Conservation (phyloP, 163 green algal genomes). For the Prototheca cutis region DNA sequence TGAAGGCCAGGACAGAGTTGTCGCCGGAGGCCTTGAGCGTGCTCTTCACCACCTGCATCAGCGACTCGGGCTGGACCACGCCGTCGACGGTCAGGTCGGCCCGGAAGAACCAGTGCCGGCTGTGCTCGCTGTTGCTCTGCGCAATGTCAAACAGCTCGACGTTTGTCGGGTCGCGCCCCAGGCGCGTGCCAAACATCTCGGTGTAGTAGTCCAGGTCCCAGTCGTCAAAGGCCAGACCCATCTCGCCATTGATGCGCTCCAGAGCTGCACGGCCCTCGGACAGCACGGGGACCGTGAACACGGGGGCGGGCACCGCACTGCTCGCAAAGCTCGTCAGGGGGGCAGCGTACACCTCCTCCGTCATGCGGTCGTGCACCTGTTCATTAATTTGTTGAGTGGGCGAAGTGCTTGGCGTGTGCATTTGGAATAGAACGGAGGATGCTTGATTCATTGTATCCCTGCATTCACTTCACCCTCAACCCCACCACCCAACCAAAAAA, state of each 20-base stretch:
- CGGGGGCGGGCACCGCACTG: constrained; percentile 57
- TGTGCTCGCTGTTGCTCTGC: constrained; percentile 90
- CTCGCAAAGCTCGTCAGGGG: constrained; percentile 64
- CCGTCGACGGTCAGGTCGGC: constrained; percentile 61
- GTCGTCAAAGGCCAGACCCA: constrained; percentile 94
- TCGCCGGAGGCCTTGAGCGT: constrained; percentile 63
- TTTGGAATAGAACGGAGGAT: too few species aligned
- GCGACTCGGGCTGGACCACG: constrained; percentile 44
- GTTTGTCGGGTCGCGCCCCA: constrained; percentile 85
- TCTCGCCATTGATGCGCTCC: constrained; percentile 79
- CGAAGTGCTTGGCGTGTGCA: too few species aligned
- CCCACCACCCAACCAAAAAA: too few species aligned
- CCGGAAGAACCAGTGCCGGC: constrained; percentile 43
- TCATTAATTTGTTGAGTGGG: too few species aligned
- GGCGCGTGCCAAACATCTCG: constrained; percentile 58
- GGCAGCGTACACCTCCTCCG: constrained; percentile 84
- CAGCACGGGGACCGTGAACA: constrained; percentile 71
- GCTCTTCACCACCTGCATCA: constrained; percentile 87
- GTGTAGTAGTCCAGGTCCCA: constrained; percentile 94
- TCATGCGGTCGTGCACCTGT: constrained; percentile 99
- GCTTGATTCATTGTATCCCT: too few species aligned
- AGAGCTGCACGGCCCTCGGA: constrained; percentile 70
- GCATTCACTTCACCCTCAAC: too few species aligned
- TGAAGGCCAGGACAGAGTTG: constrained; percentile 97
- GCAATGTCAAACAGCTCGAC: constrained; percentile 99